Evolutionary conservation across 2,329 filamentous ascomycete species (phyloP).

Genomic region (Nigrospora osmanthi): DNA sequence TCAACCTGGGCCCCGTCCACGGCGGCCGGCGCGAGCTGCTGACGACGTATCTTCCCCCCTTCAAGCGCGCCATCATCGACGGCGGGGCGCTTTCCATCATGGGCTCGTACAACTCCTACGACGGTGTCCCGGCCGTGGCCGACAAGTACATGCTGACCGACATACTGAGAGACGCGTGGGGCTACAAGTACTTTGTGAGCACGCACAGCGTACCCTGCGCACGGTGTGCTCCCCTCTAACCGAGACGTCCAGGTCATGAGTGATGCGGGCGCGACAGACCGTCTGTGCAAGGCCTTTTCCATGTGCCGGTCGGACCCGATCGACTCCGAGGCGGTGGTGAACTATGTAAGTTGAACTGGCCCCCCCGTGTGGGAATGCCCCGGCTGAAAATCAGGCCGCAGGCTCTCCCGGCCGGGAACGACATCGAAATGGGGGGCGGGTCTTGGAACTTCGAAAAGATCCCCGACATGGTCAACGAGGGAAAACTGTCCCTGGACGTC

Average conservation of each 20-base stretch:
- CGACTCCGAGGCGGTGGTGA: constrained; percentile 58
- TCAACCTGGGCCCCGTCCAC: constrained; percentile 57
- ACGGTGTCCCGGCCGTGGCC: constrained; percentile 61
- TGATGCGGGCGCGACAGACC: constrained; percentile 65
- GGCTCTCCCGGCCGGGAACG: constrained; percentile 60
- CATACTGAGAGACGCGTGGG: constrained; percentile 65
- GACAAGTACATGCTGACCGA: constrained; percentile 59
- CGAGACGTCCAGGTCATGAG: constrained; percentile 34
- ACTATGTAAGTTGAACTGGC: constrained; percentile 31
- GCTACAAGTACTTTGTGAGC: constrained; percentile 60
- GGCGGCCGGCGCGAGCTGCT: constrained; percentile 45
- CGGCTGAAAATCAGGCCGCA: constrained; percentile 11
- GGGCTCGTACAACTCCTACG: constrained; percentile 69
- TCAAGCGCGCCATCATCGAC: constrained; percentile 65
- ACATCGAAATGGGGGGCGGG: constrained; percentile 71
- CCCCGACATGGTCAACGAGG: constrained; percentile 53
- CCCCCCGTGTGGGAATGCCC: neutral
- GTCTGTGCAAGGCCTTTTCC: constrained; percentile 55
- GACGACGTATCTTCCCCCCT: constrained; percentile 49
- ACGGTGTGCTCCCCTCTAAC: neutral
- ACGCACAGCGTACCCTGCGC: neutral
- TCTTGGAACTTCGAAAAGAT: constrained; percentile 64
- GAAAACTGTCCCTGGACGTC: constrained; percentile 48
- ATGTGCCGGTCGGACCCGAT: constrained; percentile 53
- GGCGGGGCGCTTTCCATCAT: constrained; percentile 61